Percentiles rank a stretch among this genome's conserved stretches.
phyloP scores from a whole-genome alignment of 2,329 filamentous ascomycete genomes.

The Fusarium proliferatum region DNA sequence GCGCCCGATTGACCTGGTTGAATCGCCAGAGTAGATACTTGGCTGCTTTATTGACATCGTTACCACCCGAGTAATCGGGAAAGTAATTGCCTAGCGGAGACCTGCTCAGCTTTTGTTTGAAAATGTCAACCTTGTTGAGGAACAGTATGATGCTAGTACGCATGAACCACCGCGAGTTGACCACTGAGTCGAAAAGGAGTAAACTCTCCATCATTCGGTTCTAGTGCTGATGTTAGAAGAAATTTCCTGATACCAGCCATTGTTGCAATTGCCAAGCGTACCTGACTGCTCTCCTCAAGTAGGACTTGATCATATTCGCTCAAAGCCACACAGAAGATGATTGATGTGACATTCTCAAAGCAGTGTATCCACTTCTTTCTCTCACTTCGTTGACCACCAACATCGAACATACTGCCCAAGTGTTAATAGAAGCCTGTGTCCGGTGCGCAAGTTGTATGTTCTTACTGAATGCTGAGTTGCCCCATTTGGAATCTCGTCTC shows the following conservation, averaged over 20 bases:
- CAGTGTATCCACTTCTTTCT: conserved; percentile 99
- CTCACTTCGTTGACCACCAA: conserved; percentile 95
- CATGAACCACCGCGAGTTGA: conserved; percentile 99
- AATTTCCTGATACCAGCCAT: neutral
- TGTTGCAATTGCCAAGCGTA: conserved; percentile 41
- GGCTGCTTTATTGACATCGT: conserved; percentile 96
- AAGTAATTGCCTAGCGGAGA: conserved; percentile 96
- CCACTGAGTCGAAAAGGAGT: conserved; percentile 95
- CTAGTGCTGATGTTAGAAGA: conserved; percentile 58
- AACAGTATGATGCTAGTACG: conserved; percentile 98
- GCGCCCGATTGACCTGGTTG: conserved; percentile 96
- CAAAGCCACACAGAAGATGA: conserved; percentile 98
- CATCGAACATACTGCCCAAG: conserved; percentile 90
- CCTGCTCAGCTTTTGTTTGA: conserved; percentile 91
- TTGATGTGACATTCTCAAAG: conserved; percentile 99
- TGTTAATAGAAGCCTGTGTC: conserved; percentile 34
- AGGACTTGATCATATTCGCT: conserved; percentile 99
- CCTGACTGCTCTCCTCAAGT: conserved; percentile 96
- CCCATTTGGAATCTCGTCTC: conserved; percentile 99
- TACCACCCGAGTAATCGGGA: conserved; percentile 95
- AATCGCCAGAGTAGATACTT: conserved; percentile 99
- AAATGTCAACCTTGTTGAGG: conserved; percentile 98
- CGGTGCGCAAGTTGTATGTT: conserved; percentile 18
- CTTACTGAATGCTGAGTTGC: conserved; percentile 97
- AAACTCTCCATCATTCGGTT: conserved; percentile 99